These are phyloP conservation scores for Aspergillus novoparasiticus DNA, from an alignment of 2,329 filamentous ascomycete species.

Conservation along the genomic window DNA sequence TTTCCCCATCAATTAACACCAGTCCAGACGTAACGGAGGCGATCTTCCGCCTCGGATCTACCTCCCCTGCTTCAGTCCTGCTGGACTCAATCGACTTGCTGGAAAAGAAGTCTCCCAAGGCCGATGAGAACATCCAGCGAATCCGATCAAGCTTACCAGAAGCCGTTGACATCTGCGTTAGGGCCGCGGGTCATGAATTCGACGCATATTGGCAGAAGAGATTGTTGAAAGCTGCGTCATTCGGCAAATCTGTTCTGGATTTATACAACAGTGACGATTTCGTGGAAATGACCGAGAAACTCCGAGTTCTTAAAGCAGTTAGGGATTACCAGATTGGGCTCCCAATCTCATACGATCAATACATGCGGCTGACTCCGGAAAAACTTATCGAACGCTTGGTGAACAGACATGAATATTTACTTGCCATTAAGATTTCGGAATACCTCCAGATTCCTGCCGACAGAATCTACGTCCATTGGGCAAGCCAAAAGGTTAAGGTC, in stretches of 20 bases:
- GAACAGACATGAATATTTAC: conserved; percentile 85
- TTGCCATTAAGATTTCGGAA: conserved; percentile 84
- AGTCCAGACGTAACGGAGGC: conserved; percentile 72
- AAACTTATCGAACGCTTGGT: conserved; percentile 82
- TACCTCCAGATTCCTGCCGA: conserved; percentile 85
- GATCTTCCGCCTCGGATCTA: conserved; percentile 85
- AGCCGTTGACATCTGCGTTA: conserved; percentile 90
- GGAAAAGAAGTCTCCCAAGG: conserved; percentile 92
- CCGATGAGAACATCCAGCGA: conserved; percentile 95
- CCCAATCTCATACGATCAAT: conserved; percentile 91
- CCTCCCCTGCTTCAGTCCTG: conserved; percentile 86
- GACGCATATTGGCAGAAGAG: conserved; percentile 92
- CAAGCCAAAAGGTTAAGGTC: conserved; percentile 85
- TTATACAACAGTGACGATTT: conserved; percentile 98
- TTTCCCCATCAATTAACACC: conserved; percentile 6
- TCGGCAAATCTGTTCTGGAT: conserved; percentile 95
- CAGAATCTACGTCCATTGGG: conserved; percentile 95
- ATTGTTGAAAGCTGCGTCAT: conserved; percentile 92
- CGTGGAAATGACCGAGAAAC: conserved; percentile 94
- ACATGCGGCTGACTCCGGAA: conserved; percentile 85
- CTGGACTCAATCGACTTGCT: conserved; percentile 90
- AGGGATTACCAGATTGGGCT: conserved; percentile 89
- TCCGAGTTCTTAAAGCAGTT: conserved; percentile 89
- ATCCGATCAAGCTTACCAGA: conserved; percentile 86
- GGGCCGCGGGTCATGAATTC: conserved; percentile 90